phyloP scores from a whole-genome alignment of 495 filamentous ascomycete species.

The Antarctomyces pellizariae region DNA sequence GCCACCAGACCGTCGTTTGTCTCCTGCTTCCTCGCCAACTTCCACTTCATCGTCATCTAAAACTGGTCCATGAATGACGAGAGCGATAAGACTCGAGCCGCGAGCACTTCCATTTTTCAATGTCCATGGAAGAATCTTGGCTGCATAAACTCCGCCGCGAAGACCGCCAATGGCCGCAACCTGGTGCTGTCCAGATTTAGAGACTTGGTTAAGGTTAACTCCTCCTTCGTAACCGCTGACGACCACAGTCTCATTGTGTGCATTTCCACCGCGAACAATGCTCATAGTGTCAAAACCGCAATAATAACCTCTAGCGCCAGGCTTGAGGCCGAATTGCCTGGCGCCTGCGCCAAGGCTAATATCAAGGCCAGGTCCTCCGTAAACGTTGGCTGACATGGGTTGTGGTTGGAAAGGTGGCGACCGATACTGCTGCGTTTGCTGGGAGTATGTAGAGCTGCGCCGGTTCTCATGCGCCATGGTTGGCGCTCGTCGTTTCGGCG shows the following conservation, averaged over 20 bases:
- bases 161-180: constrained; percentile 48
- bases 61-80: constrained; percentile 53
- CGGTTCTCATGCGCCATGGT: constrained; percentile 19
- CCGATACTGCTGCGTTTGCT: constrained; percentile 19
- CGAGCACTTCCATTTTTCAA: constrained; percentile 10
- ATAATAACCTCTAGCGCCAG: constrained; percentile 41
- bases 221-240: constrained; percentile 54
- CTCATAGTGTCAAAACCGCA: constrained; percentile 58
- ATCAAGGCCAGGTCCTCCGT: constrained; percentile 42
- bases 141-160: constrained; percentile 56
- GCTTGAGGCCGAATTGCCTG: constrained; percentile 25
- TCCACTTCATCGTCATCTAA: constrained; percentile 14
- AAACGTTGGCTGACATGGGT: constrained; percentile 54
- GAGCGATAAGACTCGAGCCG: constrained; percentile 39
- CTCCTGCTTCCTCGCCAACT: constrained; percentile 7
- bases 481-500: constrained; percentile 20
- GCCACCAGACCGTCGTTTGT: constrained; percentile 2
- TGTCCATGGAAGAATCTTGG: constrained; percentile 50
- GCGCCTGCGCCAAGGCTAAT: constrained; percentile 39
- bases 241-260: constrained; percentile 38
- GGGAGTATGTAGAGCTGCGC: constrained; percentile 37
- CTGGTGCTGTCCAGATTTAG: constrained; percentile 38
- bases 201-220: constrained; percentile 45
- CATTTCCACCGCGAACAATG: constrained; percentile 20
- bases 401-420: constrained; percentile 35